These are phyloP conservation scores for Eimeria tenella DNA, from an alignment of 169 alveolate genomes.

Conservation along the genomic window DNA sequence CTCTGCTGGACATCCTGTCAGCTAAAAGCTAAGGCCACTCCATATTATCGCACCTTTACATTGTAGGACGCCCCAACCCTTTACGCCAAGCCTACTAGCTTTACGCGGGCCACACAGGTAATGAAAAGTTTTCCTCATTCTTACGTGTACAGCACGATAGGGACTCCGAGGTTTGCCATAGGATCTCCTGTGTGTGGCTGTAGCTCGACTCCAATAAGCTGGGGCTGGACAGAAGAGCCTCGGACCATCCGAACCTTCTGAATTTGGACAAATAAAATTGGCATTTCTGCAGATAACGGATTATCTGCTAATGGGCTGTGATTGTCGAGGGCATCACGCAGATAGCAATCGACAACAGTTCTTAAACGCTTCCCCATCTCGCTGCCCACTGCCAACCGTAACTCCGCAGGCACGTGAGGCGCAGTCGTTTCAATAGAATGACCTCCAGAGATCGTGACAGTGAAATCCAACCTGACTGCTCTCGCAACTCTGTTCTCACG, in stretches of 20 bases:
- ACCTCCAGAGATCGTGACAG: not conserved
- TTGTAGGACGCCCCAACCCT: too few relatives aligned
- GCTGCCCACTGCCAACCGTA: not conserved
- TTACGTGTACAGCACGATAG: slow-evolving; percentile 50
- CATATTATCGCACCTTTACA: not conserved
- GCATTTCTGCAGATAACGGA: not conserved
- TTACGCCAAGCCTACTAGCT: not conserved
- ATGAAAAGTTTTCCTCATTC: not conserved
- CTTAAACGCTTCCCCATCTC: slow-evolving; percentile 5
- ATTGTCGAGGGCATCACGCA: not conserved
- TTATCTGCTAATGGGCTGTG: not conserved
- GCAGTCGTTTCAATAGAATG: not conserved
- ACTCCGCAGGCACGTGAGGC: slow-evolving; percentile 20
- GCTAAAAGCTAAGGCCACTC: not conserved
- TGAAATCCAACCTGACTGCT: slow-evolving; percentile 27
- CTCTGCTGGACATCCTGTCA: not conserved
- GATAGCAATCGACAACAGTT: not conserved
- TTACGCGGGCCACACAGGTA: not conserved
- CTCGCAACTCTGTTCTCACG: not conserved
- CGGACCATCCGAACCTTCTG: not conserved
- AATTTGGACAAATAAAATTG: slow-evolving; percentile 17
- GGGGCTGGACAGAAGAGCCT: not conserved
- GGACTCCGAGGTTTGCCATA: slow-evolving; percentile 18
- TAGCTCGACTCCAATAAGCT: not conserved
- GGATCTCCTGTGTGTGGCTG: not conserved